phyloP scores from a whole-genome alignment of 2,329 filamentous ascomycete genomes.

The Bipolaris zeicola region DNA sequence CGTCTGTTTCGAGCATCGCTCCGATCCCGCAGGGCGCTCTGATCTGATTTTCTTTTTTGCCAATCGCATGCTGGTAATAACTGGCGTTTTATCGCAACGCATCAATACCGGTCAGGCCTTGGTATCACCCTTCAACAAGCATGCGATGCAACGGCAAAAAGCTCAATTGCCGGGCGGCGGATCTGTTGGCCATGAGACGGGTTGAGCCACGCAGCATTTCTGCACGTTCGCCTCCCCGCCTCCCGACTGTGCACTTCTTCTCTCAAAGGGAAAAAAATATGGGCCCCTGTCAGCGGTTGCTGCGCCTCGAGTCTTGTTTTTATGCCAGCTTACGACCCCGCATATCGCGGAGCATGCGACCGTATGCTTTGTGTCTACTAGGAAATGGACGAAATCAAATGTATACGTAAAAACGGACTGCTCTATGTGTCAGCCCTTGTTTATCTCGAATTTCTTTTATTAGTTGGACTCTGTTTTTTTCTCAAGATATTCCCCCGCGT shows the following conservation, averaged over 20 bases:
- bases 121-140: conserved; percentile 4
- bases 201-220: neutral
- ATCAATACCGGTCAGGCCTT: conserved; percentile 9
- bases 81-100: conserved; percentile 12
- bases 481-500: neutral
- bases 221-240: conserved; percentile 14
- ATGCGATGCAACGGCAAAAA: conserved; percentile 5
- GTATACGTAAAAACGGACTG: neutral
- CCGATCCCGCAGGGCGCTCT: conserved; percentile 5
- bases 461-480: neutral
- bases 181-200: conserved; percentile 2
- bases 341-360: conserved; percentile 9
- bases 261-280: neutral
- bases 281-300: conserved; percentile 5
- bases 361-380: neutral
- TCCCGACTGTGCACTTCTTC: conserved; percentile 6
- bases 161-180: conserved; percentile 1
- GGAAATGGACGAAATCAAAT: neutral
- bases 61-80: conserved; percentile 8
- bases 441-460: neutral
- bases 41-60: conserved; percentile 7
- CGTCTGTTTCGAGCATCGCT: conserved; percentile 3
- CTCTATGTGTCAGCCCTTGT: neutral
- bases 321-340: conserved; percentile 12
- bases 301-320: conserved; percentile 1